phyloP scores from a whole-genome alignment of 345 rosid species.

The Psidium guajava region DNA sequence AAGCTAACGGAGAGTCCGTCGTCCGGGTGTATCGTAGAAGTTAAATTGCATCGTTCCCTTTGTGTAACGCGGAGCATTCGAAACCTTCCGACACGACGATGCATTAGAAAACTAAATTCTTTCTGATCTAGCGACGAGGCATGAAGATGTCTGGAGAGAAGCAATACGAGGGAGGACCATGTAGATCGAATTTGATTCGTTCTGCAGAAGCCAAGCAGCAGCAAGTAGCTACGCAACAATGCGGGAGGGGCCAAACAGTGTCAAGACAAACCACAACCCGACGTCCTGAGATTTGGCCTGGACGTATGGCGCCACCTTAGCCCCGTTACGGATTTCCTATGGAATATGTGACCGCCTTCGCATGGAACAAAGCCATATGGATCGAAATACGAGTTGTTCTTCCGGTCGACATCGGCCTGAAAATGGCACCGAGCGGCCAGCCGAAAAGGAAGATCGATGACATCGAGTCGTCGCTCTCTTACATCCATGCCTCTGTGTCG shows the following conservation, averaged over 20 bases:
- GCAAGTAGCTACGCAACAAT: not conserved
- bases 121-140: too few species aligned
- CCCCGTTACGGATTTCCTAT: too few species aligned
- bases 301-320: not conserved
- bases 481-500: too few species aligned
- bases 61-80: not conserved
- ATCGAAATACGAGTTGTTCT: not conserved
- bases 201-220: not conserved
- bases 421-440: not conserved
- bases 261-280: not conserved
- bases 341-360: not conserved
- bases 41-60: not conserved
- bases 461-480: not conserved
- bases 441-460: not conserved
- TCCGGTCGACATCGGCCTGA: not conserved
- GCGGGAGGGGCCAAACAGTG: not conserved
- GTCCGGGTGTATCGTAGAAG: not conserved
- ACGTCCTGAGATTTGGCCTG: not conserved
- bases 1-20: not conserved
- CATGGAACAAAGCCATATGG: accelerated
- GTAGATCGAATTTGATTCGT: not conserved
- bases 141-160: not conserved
- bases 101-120: not conserved
- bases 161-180: not conserved
- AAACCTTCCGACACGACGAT: not conserved